Evolutionary conservation across 768 basidiomycete species (phyloP).

Genomic region (Mycena galericulata): DNA sequence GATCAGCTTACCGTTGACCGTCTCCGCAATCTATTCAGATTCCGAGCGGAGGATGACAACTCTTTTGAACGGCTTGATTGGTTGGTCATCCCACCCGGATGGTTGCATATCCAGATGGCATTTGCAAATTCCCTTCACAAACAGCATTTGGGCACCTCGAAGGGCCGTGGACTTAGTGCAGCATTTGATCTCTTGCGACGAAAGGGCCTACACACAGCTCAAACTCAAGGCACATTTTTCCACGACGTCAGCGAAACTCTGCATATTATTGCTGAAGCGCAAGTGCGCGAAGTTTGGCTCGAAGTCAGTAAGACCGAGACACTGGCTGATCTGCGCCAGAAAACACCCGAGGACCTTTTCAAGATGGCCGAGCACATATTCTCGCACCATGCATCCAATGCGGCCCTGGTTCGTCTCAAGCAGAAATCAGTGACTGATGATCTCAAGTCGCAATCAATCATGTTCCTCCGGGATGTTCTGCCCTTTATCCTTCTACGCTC

Average conservation of each 20-base stretch:
- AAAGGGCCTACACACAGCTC: constrained; percentile 40
- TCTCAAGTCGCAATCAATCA: constrained; percentile 34
- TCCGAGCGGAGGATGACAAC: constrained; percentile 49
- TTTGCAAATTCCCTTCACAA: constrained; percentile 53
- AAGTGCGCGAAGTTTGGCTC: constrained; percentile 49
- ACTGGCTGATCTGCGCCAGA: constrained; percentile 41
- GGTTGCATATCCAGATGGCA: constrained; percentile 58
- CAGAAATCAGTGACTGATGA: constrained; percentile 23
- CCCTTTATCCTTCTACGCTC: constrained; percentile 7
- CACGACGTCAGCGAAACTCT: constrained; percentile 54
- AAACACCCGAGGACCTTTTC: constrained; percentile 41
- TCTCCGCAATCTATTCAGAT: constrained; percentile 51
- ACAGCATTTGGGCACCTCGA: constrained; percentile 51
- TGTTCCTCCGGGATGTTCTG: constrained; percentile 34
- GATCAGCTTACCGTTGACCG: constrained; percentile 52
- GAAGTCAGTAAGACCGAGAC: constrained; percentile 36
- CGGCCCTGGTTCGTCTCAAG: constrained; percentile 39
- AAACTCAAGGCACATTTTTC: constrained; percentile 47
- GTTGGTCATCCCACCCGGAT: constrained; percentile 48
- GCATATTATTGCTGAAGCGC: constrained; percentile 50
- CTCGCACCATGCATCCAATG: constrained; percentile 42
- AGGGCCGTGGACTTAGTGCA: constrained; percentile 41
- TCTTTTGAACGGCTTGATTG: constrained; percentile 53
- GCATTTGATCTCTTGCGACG: constrained; percentile 45
- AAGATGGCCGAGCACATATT: constrained; percentile 43